Percentiles rank a stretch among this genome's conserved stretches.
Evolutionary conservation across 2,329 filamentous ascomycete species (phyloP).

Genomic region (Atkinsonella hypoxylon): DNA sequence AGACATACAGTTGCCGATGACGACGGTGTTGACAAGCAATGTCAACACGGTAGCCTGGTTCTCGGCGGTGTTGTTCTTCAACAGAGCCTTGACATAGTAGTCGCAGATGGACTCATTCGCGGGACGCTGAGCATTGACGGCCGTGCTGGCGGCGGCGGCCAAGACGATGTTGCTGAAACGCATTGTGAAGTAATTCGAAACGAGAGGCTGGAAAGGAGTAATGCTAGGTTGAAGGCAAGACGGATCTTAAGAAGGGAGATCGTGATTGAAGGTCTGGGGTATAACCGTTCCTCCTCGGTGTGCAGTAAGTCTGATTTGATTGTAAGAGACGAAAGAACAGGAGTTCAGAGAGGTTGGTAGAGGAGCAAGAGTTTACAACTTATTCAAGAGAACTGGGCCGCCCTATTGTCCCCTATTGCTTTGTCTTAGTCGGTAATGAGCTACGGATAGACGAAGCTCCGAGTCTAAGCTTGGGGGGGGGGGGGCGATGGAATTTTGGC

Average conservation of each 20-base stretch:
- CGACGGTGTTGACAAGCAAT: slow-evolving; percentile 48
- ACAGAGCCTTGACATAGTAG: slow-evolving; percentile 49
- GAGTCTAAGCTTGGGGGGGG: not conserved
- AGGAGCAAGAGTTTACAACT: not conserved
- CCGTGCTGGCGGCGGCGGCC: slow-evolving; percentile 11
- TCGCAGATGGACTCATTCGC: slow-evolving; percentile 43
- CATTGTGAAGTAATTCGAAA: slow-evolving; percentile 11
- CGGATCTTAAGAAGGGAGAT: not conserved
- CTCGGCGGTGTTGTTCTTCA: slow-evolving; percentile 45
- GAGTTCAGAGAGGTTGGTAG: not conserved
- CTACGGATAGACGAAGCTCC: slow-evolving; percentile 1
- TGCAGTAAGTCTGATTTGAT: not conserved
- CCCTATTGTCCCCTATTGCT: not conserved
- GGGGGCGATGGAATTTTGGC: not conserved
- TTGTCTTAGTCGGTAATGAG: slow-evolving; percentile 1
- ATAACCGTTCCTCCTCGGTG: not conserved
- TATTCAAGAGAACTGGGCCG: not conserved
- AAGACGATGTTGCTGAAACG: slow-evolving; percentile 13
- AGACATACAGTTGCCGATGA: slow-evolving; percentile 45
- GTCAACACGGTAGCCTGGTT: slow-evolving; percentile 46
- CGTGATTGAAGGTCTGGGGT: not conserved
- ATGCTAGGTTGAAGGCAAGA: not conserved
- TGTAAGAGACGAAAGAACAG: not conserved
- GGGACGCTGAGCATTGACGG: slow-evolving; percentile 31
- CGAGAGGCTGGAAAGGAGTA: too few species aligned